Conservation (phyloP, 495 filamentous ascomycete species). For the Amphirosellinia nigrospora region DNA sequence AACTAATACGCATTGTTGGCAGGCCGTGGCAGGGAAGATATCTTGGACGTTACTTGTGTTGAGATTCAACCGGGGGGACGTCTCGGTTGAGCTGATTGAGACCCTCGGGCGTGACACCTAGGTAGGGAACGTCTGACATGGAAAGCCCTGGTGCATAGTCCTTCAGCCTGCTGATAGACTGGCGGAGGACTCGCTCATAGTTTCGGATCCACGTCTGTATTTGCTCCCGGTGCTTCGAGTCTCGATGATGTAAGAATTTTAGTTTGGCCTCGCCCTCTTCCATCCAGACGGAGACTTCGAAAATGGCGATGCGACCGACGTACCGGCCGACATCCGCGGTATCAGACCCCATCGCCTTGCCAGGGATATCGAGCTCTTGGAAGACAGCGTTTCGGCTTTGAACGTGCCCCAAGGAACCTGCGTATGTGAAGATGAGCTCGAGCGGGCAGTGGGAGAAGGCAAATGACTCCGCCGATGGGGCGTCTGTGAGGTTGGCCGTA, state of each 20-base stretch:
- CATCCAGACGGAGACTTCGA: constrained; percentile 67
- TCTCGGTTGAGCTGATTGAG: constrained; percentile 58
- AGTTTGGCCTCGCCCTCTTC: constrained; percentile 65
- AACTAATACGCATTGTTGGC: constrained; percentile 71
- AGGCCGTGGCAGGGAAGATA: constrained; percentile 68
- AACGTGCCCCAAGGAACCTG: constrained; percentile 67
- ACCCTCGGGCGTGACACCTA: constrained; percentile 64
- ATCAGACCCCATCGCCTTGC: constrained; percentile 42
- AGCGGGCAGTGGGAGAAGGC: constrained; percentile 62
- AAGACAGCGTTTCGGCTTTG: constrained; percentile 67
- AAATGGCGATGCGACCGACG: constrained; percentile 66
- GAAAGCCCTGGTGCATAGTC: constrained; percentile 59
- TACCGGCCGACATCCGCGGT: constrained; percentile 64
- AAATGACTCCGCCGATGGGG: constrained; percentile 38
- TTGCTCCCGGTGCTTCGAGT: constrained; percentile 62
- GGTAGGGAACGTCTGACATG: constrained; percentile 66
- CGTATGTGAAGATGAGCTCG: constrained; percentile 75
- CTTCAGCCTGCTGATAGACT: constrained; percentile 56
- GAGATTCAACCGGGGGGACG: constrained; percentile 56
- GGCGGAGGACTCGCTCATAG: constrained; percentile 61
- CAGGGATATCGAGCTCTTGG: constrained; percentile 56
- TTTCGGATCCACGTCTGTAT: constrained; percentile 65
- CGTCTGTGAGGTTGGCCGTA: constrained; percentile 43
- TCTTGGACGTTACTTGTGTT: constrained; percentile 54
- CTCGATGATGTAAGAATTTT: constrained; percentile 67